phyloP scores from a whole-genome alignment of 192 early-diverging fungal genomes.

The Gigaspora rosea region DNA sequence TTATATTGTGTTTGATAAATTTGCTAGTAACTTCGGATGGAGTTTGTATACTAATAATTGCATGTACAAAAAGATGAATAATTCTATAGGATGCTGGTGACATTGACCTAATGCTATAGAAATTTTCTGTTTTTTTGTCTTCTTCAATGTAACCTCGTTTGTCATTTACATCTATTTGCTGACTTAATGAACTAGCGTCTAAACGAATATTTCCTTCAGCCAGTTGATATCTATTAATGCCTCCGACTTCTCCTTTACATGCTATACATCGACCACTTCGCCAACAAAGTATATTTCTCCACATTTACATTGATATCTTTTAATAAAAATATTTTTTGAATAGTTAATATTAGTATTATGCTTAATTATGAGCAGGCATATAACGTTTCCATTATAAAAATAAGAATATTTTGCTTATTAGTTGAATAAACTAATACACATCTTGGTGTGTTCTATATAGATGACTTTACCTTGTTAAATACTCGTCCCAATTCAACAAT shows the following conservation, averaged over 20 bases:
- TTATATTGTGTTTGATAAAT: neutral
- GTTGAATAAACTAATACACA: too few relatives aligned
- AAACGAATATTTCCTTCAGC: neutral
- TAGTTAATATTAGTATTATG: neutral
- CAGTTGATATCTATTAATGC: neutral
- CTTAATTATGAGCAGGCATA: neutral
- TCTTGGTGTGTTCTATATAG: too few relatives aligned
- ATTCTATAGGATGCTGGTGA: slow-evolving; percentile 32
- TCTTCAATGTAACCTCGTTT: slow-evolving; percentile 22
- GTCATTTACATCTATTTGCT: neutral
- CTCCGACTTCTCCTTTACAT: slow-evolving; percentile 20
- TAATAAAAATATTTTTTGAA: neutral
- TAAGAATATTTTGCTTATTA: neutral
- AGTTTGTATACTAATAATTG: slow-evolving; percentile 20
- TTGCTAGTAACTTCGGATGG: neutral
- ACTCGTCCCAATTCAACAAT: neutral
- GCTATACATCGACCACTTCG: slow-evolving; percentile 11
- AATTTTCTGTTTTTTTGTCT: neutral
- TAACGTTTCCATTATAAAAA: too few relatives aligned
- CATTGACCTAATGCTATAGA: slow-evolving; percentile 6
- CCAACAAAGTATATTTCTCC: slow-evolving; percentile 25
- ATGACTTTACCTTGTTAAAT: neutral
- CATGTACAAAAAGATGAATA: slow-evolving; percentile 34
- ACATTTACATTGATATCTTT: slow-evolving; percentile 34
- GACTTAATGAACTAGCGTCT: neutral